Evolutionary conservation across 192 early-diverging fungal species (phyloP).

Genomic region (Dispira simplex): DNA sequence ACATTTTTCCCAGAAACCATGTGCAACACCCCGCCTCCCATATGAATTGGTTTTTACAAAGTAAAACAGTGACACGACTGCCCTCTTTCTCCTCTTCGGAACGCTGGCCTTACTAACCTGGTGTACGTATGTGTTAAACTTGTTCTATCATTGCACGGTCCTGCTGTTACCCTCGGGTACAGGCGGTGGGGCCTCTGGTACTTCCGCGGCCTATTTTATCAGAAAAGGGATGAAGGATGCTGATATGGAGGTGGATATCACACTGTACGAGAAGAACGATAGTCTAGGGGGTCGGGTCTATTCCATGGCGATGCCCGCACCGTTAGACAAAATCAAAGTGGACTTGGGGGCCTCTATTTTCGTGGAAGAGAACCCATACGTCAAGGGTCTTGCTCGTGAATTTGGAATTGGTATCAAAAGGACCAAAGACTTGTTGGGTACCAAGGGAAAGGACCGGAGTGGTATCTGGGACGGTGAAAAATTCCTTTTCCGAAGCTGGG

Average conservation of each 20-base stretch:
- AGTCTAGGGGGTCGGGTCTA: conserved; percentile 35
- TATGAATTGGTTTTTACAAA: too few relatives aligned
- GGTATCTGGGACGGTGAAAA: conserved; percentile 14
- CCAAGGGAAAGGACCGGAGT: conserved; percentile 11
- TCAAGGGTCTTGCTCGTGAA: conserved; percentile 29
- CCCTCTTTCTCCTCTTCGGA: too few relatives aligned
- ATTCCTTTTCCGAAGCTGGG: conserved; percentile 5
- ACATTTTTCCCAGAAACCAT: too few relatives aligned
- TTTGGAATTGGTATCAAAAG: conserved; percentile 29
- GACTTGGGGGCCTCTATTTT: conserved; percentile 52
- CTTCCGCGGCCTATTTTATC: conserved; percentile 2
- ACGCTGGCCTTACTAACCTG: too few relatives aligned
- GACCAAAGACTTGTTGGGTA: conserved; percentile 15
- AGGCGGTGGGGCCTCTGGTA: neutral
- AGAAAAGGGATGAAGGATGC: neutral
- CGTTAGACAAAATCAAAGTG: conserved; percentile 18
- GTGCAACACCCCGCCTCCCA: too few relatives aligned
- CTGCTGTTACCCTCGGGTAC: neutral
- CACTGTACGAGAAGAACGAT: conserved; percentile 35
- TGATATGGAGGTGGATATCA: conserved; percentile 8
- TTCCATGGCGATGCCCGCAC: conserved; percentile 16
- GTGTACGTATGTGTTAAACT: too few relatives aligned
- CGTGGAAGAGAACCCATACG: conserved; percentile 35
- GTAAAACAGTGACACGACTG: too few relatives aligned
- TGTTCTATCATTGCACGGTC: too few relatives aligned